Conservation (phyloP, 306 rosid species). For the Quercus suber region DNA sequence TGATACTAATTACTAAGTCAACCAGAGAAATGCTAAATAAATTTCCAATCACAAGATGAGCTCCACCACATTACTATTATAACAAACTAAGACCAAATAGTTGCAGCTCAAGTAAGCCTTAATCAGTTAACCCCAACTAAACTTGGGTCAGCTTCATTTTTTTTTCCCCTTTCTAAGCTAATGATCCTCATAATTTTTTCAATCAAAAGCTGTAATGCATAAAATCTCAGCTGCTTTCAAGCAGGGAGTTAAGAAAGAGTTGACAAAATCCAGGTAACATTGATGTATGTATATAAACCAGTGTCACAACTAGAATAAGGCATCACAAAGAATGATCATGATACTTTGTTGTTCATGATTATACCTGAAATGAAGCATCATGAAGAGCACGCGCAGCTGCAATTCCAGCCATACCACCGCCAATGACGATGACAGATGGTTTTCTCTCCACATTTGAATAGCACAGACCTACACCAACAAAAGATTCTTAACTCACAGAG, state of each 20-base stretch:
- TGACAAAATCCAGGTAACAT: background rate
- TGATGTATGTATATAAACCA: background rate
- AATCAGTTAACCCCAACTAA: background rate
- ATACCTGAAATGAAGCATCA: conserved; percentile 90
- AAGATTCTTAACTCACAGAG: background rate
- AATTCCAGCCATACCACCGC: conserved; percentile 92
- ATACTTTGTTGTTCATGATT: background rate
- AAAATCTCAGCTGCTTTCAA: background rate
- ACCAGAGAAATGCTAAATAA: background rate
- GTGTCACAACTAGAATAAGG: background rate
- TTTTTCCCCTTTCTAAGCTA: background rate
- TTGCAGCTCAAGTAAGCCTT: background rate
- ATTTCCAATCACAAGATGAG: background rate
- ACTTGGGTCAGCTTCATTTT: background rate
- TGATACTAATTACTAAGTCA: background rate
- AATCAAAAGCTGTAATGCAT: background rate
- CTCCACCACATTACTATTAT: background rate
- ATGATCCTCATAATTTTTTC: background rate
- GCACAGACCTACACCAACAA: conserved; percentile 48
- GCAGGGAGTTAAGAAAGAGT: background rate
- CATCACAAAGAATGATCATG: background rate
- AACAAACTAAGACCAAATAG: background rate
- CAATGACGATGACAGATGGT: conserved; percentile 92
- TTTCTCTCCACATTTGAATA: conserved; percentile 47
- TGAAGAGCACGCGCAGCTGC: conserved; percentile 94